Evolutionary conservation across 371 early-diverging fungal genomes (phyloP).

Genomic region (Blakeslea trispora): DNA sequence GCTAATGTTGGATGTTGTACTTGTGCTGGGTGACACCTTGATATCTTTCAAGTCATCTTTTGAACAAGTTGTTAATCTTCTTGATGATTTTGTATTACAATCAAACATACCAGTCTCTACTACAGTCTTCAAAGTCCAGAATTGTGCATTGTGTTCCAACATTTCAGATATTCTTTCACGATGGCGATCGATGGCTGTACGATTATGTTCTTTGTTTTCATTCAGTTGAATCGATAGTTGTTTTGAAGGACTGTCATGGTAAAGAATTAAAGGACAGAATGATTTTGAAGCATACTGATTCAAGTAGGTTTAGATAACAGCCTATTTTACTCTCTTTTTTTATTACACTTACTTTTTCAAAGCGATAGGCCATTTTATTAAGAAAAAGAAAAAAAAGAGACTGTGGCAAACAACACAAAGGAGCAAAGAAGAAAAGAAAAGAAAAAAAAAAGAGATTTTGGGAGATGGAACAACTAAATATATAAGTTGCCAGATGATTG

Average conservation of each 20-base stretch:
- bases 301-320: not conserved
- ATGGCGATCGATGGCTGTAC: conserved; percentile 42
- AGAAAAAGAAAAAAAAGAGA: not conserved
- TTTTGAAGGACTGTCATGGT: conserved; percentile 24
- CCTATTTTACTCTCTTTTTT: not conserved
- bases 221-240: conserved; percentile 14
- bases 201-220: conserved; percentile 18
- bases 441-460: not conserved
- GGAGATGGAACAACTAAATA: not conserved
- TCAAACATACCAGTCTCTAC: too few species aligned
- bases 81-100: conserved; percentile 20
- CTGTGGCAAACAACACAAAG: too few species aligned
- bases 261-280: conserved; percentile 28
- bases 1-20: conserved; percentile 26
- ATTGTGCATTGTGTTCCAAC: conserved; percentile 44
- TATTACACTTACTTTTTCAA: conserved; percentile 8
- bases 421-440: not conserved
- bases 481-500: not conserved
- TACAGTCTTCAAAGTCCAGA: conserved; percentile 30
- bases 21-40: conserved; percentile 31
- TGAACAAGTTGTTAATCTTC: too few species aligned
- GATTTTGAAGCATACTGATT: conserved; percentile 5
- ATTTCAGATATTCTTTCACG: conserved; percentile 39
- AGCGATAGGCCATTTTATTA: conserved; percentile 6
- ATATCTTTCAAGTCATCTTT: too few species aligned